Evolutionary conservation across 495 filamentous ascomycete species (phyloP), one percentile per base, ranked within the genome.

Genomic region (Letharia lupina): DNA sequence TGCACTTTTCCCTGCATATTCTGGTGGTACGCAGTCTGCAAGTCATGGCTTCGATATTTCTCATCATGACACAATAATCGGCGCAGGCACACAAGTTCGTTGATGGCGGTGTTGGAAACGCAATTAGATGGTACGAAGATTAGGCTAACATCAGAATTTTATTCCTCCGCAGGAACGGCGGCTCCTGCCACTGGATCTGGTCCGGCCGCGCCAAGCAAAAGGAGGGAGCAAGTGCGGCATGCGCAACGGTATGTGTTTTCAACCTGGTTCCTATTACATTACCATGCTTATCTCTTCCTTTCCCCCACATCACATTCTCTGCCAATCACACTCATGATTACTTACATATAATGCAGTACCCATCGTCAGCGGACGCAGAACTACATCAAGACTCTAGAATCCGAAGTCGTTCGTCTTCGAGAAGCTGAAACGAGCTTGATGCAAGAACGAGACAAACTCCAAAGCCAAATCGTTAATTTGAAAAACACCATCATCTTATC

Each of bases 311-410:
- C 42, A 44, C 41, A 3, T 9, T 20, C n/a, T 50, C 20, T 60
- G 42, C 1, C 48, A 39, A 18, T 50, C n/a, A 20, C 9, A 28
- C 40, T 20, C 31, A 40, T 39, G 35, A 39, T 40, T 57, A 13
- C 54, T 59, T 35, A 65, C 16, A 65, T 18, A 54, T 50, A 35
- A 39, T 9, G 15, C 61, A 73, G 71, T 23, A 71, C 69, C 41
- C 71, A 73, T 69, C 71, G 71, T 59, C 71, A 73, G 62, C 69
- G 71, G 41, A 73, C 71, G 13, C 71, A 73, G 58, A 73, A 73
- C 47, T 73, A 73, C 60, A 73, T 73, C 65, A 70, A 73, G 65
- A 71, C 71, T 10, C 54, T 73, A 8, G 71, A 73, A 61, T 65
- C 64, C 35, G 71, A 73, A 40, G 71, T 73, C 23, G 61, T 73